Evolutionary conservation across 148 eudicot genomes (phyloP), one percentile per base, ranked within the genome.

Genomic region (Fagopyrum tataricum): DNA sequence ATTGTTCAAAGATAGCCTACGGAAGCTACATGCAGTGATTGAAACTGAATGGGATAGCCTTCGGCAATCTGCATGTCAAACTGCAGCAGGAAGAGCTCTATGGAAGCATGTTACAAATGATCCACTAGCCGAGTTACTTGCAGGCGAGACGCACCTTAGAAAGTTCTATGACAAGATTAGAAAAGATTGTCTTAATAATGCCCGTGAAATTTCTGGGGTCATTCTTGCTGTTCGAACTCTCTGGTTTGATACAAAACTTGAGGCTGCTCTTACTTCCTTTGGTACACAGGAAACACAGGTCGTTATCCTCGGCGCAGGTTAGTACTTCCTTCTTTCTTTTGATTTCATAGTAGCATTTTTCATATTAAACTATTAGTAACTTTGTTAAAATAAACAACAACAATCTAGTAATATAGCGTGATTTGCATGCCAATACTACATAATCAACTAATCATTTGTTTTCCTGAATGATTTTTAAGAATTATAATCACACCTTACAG

Each of bases 281-380:
- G 80, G 68, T 41, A 78, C 82, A 49, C 85, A 87, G 72, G 85
- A 55, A 31, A 81, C 92, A 44, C 97, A 91, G 72, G 84, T 89
- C 31, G 92, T 94, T 74, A 88, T 94, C 72, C 97, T 94, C 11
- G 98, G 97, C 70, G 97, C 97, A 87, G 98, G 98, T 91, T 68
- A 73, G 88, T 84, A 41, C 49, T 4, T 18, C 17, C 14, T 0
- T 13, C 52, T 70, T 14, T n/a, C 48, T 68, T 31, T 44, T 68
- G 72, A 8, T 68, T 68, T 6, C 24, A 59, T 61, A 37, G 31
- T 51, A 18, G 48, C 52, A 44, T 74, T 44, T 64, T 42, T 23
- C 21, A 51, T 31, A 41, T 73, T 13, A 31, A 49, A 23, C 13
- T 58, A 10, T 58, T 31, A 58, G 64, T 6, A 61, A 61, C 6